These are phyloP conservation scores for Russula compacta DNA, from an alignment of 768 basidiomycete genomes.

Conservation along the genomic window DNA sequence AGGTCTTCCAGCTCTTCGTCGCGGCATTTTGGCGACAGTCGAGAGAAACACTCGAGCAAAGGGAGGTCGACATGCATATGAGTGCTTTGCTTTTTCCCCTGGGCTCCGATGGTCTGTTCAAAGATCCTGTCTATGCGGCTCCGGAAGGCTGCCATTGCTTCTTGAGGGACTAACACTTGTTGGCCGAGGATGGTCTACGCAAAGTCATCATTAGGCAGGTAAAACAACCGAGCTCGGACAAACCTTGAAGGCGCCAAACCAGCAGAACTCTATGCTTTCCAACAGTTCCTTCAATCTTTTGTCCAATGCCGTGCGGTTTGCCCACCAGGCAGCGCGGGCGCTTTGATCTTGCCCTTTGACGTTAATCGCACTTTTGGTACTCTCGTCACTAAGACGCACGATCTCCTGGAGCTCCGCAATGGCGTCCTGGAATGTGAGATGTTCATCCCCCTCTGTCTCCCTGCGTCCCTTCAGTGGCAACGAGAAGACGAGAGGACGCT, in stretches of 20 bases:
- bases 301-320: slow-evolving; percentile 66
- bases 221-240: slow-evolving; percentile 17
- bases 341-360: slow-evolving; percentile 59
- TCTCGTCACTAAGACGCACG: slow-evolving; percentile 67
- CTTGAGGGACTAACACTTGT: slow-evolving; percentile 33
- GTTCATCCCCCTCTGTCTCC: slow-evolving; percentile 60
- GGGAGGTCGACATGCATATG: slow-evolving; percentile 56
- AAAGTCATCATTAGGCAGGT: not conserved
- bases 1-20: slow-evolving; percentile 96
- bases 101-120: slow-evolving; percentile 47
- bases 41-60: slow-evolving; percentile 81
- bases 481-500: slow-evolving; percentile 71
- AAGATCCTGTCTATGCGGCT: slow-evolving; percentile 67
- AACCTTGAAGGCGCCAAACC: slow-evolving; percentile 98
- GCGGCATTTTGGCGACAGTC: slow-evolving; percentile 67
- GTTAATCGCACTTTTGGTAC: slow-evolving; percentile 60
- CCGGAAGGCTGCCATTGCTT: slow-evolving; percentile 49
- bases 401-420: slow-evolving; percentile 69
- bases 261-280: slow-evolving; percentile 86
- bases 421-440: slow-evolving; percentile 69
- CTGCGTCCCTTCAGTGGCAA: slow-evolving; percentile 80
- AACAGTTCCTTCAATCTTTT: slow-evolving; percentile 62
- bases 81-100: slow-evolving; percentile 51
- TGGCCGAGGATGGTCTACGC: slow-evolving; percentile 55
- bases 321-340: slow-evolving; percentile 81